These are phyloP conservation scores for Stereocaulon alpinum DNA, from an alignment of 495 filamentous ascomycete species.

Conservation along the genomic window DNA sequence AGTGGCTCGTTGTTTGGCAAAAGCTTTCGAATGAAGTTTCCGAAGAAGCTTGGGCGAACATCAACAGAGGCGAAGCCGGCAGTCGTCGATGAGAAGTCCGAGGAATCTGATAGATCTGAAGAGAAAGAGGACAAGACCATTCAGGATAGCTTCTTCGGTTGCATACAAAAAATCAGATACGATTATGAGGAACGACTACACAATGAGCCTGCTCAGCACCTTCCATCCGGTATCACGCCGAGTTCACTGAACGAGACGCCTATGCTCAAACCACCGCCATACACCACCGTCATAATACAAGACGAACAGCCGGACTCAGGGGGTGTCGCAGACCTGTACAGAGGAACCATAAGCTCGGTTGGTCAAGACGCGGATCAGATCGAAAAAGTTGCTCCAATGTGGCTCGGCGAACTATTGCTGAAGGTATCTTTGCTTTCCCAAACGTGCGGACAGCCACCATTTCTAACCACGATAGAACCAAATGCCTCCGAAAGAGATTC, in stretches of 20 bases:
- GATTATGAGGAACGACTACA: constrained; percentile 65
- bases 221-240: constrained; percentile 61
- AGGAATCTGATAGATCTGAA: constrained; percentile 60
- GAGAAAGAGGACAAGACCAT: constrained; percentile 64
- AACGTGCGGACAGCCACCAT: not conserved
- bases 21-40: constrained; percentile 79
- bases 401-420: constrained; percentile 85
- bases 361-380: constrained; percentile 71
- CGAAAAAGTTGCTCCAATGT: constrained; percentile 75
- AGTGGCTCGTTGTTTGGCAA: constrained; percentile 64
- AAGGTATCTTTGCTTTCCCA: constrained; percentile 37
- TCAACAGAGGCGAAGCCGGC: constrained; percentile 69
- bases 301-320: constrained; percentile 82
- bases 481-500: constrained; percentile 77
- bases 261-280: constrained; percentile 63
- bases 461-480: constrained; percentile 47
- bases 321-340: constrained; percentile 83
- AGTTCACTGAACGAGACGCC: constrained; percentile 79
- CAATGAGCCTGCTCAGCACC: constrained; percentile 39
- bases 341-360: constrained; percentile 70
- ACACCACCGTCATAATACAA: constrained; percentile 84
- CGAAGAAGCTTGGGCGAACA: constrained; percentile 73
- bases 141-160: constrained; percentile 73
- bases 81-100: constrained; percentile 68
- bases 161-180: constrained; percentile 64